Conservation (phyloP, 1,139 yeast genomes). For the Nakaseomyces uthaithaninus region DNA sequence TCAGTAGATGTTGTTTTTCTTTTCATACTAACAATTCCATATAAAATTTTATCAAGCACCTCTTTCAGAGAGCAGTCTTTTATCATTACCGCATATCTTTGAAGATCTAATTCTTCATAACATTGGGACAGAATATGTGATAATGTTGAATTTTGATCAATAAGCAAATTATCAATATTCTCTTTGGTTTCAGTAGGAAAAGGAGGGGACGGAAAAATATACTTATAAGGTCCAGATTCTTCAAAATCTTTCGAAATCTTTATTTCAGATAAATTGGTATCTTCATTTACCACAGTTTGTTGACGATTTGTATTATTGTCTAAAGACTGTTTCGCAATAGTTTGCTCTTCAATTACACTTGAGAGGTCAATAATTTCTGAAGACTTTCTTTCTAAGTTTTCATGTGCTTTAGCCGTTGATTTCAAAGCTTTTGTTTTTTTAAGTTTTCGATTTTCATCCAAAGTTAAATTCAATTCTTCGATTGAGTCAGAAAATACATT, state of each 20-base stretch:
- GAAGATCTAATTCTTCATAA: neutral
- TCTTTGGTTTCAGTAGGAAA: conserved; percentile 1
- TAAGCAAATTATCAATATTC: neutral
- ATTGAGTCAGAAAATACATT: too few relatives aligned
- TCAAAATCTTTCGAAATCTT: neutral
- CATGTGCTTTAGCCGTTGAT: too few relatives aligned
- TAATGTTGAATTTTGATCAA: conserved; percentile 1
- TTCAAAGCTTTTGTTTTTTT: too few relatives aligned
- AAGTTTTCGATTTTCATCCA: too few relatives aligned
- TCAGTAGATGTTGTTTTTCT: neutral
- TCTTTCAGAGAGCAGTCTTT: neutral
- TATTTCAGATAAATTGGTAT: too few relatives aligned
- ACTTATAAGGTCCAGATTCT: conserved; percentile 2
- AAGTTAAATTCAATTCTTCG: too few relatives aligned
- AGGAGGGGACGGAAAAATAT: conserved; percentile 3
- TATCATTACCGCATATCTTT: neutral
- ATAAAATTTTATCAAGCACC: neutral
- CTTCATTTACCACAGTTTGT: too few relatives aligned
- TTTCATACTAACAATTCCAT: neutral
- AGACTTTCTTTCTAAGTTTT: too few relatives aligned
- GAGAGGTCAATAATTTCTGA: too few relatives aligned
- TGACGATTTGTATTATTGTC: too few relatives aligned
- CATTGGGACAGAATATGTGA: neutral
- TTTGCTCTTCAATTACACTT: too few relatives aligned
- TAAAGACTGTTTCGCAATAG: too few relatives aligned